A percentile compares a stretch with the other conserved stretches of the same genome.
Evolutionary conservation across 2,329 filamentous ascomycete genomes (phyloP).

Genomic region (Balansia obtecta): DNA sequence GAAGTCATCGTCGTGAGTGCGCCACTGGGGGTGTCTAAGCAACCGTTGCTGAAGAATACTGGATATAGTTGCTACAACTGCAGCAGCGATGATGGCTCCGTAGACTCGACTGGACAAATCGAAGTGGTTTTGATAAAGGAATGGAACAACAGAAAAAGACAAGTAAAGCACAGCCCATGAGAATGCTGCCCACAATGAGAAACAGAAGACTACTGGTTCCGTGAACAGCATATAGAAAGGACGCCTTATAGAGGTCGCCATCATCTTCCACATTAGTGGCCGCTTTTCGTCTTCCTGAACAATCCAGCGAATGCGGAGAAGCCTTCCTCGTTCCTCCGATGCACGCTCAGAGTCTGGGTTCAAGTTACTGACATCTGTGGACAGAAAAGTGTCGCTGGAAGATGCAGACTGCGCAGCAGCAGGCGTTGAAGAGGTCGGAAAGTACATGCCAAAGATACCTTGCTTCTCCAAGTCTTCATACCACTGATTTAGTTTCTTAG

Average conservation of each 20-base stretch:
- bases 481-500: constrained; percentile 61
- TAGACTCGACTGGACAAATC: constrained; percentile 60
- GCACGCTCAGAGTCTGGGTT: background rate
- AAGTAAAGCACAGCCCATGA: constrained; percentile 83
- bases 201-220: constrained; percentile 71
- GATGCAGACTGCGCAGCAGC: constrained; percentile 11
- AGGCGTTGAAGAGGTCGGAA: constrained; percentile 11
- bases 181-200: constrained; percentile 82
- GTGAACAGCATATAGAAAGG: constrained; percentile 69
- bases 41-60: constrained; percentile 63
- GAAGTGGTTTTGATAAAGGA: constrained; percentile 61
- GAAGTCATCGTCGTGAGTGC: constrained; percentile 9
- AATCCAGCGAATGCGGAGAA: constrained; percentile 59
- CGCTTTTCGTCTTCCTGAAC: constrained; percentile 70
- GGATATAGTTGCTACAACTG: constrained; percentile 51
- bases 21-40: constrained; percentile 32
- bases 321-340: background rate
- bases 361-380: background rate
- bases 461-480: constrained; percentile 59
- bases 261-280: constrained; percentile 53
- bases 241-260: constrained; percentile 59
- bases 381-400: constrained; percentile 6
- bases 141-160: constrained; percentile 67
- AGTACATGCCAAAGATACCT: constrained; percentile 41
- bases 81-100: constrained; percentile 55